Percentiles rank a stretch among this genome's conserved stretches.
Conservation (phyloP, 108 stramenopile species). For the Schizochytrium sp. region DNA sequence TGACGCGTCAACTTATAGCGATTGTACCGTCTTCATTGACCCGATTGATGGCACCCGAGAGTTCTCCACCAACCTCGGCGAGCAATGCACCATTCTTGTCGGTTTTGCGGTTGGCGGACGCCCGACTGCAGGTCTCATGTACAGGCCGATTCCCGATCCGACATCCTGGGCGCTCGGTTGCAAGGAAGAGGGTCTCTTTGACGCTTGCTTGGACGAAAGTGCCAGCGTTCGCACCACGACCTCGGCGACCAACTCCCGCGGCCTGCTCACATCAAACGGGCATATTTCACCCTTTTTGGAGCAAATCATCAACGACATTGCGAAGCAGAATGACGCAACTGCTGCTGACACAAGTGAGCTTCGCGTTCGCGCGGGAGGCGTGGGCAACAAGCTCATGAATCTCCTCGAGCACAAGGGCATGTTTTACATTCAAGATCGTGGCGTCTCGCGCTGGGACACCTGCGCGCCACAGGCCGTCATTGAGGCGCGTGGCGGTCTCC, state of each 20-base stretch:
- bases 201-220: conserved; percentile 15
- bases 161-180: conserved; percentile 53
- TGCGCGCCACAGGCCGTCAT: conserved; percentile 53
- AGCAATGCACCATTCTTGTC: conserved; percentile 60
- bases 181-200: conserved; percentile 34
- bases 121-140: conserved; percentile 52
- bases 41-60: conserved; percentile 72
- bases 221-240: neutral
- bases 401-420: conserved; percentile 38
- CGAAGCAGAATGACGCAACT: neutral
- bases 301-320: neutral
- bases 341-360: neutral
- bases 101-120: conserved; percentile 49
- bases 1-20: conserved; percentile 45
- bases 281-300: conserved; percentile 51
- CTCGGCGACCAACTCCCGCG: neutral
- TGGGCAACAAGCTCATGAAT: conserved; percentile 58
- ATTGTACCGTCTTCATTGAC: conserved; percentile 59
- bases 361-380: conserved; percentile 37
- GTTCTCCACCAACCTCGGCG: conserved; percentile 60
- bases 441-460: conserved; percentile 58
- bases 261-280: conserved; percentile 54
- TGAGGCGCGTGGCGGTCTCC: conserved; percentile 49
- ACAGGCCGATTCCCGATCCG: conserved; percentile 40
- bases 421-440: conserved; percentile 55